phyloP scores from a whole-genome alignment of 1,284 basidiomycete species.

The Ceratobasidium sp. region DNA sequence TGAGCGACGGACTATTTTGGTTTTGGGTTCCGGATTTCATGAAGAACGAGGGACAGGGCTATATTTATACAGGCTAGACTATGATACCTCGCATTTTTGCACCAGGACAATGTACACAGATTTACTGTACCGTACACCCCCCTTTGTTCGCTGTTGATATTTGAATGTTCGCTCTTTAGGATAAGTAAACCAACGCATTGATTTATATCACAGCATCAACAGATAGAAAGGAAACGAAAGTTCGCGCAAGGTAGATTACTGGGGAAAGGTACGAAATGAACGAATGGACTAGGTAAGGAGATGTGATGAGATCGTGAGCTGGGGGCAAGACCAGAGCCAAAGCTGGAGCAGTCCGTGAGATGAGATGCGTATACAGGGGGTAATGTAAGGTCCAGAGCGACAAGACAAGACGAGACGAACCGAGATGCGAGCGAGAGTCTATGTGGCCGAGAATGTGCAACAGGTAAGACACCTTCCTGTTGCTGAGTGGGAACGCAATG shows the following conservation, averaged over 20 bases:
- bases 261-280: background rate
- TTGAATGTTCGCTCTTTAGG: too few relatives aligned
- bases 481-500: background rate
- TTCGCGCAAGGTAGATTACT: slow-evolving; percentile 29
- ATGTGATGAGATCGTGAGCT: background rate
- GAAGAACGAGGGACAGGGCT: background rate
- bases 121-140: background rate
- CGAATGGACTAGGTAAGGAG: background rate
- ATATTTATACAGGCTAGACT: background rate
- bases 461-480: background rate
- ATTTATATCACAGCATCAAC: background rate
- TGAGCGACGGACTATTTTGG: slow-evolving; percentile 7
- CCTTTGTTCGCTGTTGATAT: background rate
- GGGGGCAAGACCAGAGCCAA: too few relatives aligned
- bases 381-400: slow-evolving; percentile 31
- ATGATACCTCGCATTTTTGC: too few relatives aligned
- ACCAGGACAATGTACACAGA: background rate
- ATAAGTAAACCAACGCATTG: background rate
- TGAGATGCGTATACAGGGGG: slow-evolving; percentile 35
- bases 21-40: too few relatives aligned
- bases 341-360: slow-evolving; percentile 20
- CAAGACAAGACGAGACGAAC: background rate
- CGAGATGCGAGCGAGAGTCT: slow-evolving; percentile 10
- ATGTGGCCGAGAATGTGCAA: slow-evolving; percentile 3
- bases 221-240: slow-evolving; percentile 2